These are phyloP conservation scores for Psophocarpus tetragonolobus DNA, from an alignment of 306 rosid genomes.

Conservation along the genomic window DNA sequence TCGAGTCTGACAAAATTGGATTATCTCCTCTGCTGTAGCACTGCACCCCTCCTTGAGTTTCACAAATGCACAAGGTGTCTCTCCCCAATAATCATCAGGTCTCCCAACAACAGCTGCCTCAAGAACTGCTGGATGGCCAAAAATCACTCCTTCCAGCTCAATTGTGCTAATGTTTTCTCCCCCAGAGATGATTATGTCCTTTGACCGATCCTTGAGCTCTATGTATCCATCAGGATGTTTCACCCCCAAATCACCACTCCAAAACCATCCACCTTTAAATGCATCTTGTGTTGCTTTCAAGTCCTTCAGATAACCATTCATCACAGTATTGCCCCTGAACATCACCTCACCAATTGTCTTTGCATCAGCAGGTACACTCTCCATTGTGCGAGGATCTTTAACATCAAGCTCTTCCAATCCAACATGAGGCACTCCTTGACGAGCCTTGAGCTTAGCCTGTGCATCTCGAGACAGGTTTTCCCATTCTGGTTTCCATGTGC, in stretches of 20 bases:
- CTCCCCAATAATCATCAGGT: conserved; percentile 89
- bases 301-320: conserved; percentile 83
- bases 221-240: conserved; percentile 79
- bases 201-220: conserved; percentile 78
- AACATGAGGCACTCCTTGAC: conserved; percentile 82
- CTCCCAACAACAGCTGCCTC: conserved; percentile 86
- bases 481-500: conserved; percentile 88
- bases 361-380: conserved; percentile 77
- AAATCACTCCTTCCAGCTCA: conserved; percentile 79
- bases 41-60: conserved; percentile 64
- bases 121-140: conserved; percentile 66
- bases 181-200: conserved; percentile 89
- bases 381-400: conserved; percentile 76
- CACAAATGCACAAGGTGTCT: conserved; percentile 89
- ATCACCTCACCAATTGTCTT: conserved; percentile 87
- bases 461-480: conserved; percentile 51
- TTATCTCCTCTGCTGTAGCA: conserved; percentile 58
- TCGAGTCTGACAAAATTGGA: conserved; percentile 51
- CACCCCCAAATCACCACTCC: conserved; percentile 84
- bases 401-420: conserved; percentile 70
- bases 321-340: conserved; percentile 86
- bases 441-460: conserved; percentile 66
- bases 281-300: conserved; percentile 64
- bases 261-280: conserved; percentile 79
- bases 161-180: conserved; percentile 92